A percentile compares a stretch with the other conserved stretches of the same genome.
Conservation (phyloP, 1,284 basidiomycete genomes). For the Earliella scabrosa region DNA sequence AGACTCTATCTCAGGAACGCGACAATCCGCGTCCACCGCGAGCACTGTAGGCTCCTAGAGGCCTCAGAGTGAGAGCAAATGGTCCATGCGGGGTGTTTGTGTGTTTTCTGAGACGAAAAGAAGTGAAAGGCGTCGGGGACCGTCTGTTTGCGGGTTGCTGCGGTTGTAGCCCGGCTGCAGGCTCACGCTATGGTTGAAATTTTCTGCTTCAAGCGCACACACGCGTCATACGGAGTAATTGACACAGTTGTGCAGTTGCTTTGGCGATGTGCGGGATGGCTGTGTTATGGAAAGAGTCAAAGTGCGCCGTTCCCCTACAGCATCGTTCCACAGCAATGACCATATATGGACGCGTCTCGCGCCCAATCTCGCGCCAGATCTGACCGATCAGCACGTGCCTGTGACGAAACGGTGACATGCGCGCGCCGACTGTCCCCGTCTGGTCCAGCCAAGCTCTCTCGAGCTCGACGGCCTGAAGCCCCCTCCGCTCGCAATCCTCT, state of each 20-base stretch:
- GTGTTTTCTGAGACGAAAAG: slow-evolving; percentile 8
- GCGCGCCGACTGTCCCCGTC: slow-evolving; percentile 1
- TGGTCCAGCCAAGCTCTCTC: neutral
- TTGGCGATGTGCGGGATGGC: neutral
- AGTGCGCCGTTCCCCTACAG: slow-evolving; percentile 19
- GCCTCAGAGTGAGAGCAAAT: slow-evolving; percentile 7
- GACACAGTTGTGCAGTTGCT: neutral
- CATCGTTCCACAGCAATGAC: slow-evolving; percentile 39
- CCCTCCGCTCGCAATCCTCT: neutral
- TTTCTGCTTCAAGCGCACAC: slow-evolving; percentile 5
- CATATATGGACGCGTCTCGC: slow-evolving; percentile 48
- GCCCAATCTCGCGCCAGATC: slow-evolving; percentile 41
- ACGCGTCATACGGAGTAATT: slow-evolving; percentile 4
- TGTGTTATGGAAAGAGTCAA: slow-evolving; percentile 8
- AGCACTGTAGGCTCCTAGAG: slow-evolving; percentile 10
- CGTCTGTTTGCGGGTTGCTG: slow-evolving; percentile 14
- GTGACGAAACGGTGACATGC: slow-evolving; percentile 13
- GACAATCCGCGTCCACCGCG: slow-evolving; percentile 19
- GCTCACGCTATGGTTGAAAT: slow-evolving; percentile 12
- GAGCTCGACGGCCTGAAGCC: no score
- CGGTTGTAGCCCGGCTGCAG: slow-evolving; percentile 15
- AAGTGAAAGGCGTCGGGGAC: slow-evolving; percentile 12
- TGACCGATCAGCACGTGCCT: slow-evolving; percentile 28
- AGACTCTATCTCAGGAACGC: slow-evolving; percentile 33
- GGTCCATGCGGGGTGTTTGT: slow-evolving; percentile 7